Evolutionary conservation across 768 basidiomycete species (phyloP).

Genomic region (Suillus paluster): DNA sequence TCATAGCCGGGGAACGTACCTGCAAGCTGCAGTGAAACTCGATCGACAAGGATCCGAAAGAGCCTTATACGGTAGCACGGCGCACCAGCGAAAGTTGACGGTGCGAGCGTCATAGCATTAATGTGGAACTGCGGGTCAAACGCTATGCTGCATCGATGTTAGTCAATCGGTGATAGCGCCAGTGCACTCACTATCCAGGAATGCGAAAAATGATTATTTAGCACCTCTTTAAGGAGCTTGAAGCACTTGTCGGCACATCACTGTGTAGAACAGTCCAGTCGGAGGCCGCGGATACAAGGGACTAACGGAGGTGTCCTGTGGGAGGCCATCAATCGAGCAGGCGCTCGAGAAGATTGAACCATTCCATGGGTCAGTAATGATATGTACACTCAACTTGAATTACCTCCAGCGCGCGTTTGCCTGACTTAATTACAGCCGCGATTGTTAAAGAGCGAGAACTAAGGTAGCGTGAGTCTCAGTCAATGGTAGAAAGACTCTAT

Average conservation of each 20-base stretch:
- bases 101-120: not conserved
- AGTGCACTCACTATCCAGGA: not conserved
- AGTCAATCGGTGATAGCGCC: not conserved
- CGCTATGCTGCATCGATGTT: too few species aligned
- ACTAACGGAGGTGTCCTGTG: not conserved
- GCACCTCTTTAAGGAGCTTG: not conserved
- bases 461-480: too few species aligned
- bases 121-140: too few species aligned
- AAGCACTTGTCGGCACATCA: not conserved
- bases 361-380: not conserved
- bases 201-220: not conserved
- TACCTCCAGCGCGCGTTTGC: not conserved
- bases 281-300: not conserved
- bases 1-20: not conserved
- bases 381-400: not conserved
- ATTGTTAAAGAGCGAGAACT: too few species aligned
- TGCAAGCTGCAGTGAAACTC: not conserved
- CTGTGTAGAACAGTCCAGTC: not conserved
- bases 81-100: not conserved
- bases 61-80: not conserved
- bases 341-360: not conserved
- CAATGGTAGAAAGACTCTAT: too few species aligned
- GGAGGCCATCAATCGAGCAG: not conserved
- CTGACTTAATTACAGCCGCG: not conserved
- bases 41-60: not conserved